A percentile compares a stretch with the other conserved stretches of the same genome.
These are phyloP conservation scores for Talaromyces sp. DNA, from an alignment of 2,329 filamentous ascomycete genomes.

Conservation along the genomic window DNA sequence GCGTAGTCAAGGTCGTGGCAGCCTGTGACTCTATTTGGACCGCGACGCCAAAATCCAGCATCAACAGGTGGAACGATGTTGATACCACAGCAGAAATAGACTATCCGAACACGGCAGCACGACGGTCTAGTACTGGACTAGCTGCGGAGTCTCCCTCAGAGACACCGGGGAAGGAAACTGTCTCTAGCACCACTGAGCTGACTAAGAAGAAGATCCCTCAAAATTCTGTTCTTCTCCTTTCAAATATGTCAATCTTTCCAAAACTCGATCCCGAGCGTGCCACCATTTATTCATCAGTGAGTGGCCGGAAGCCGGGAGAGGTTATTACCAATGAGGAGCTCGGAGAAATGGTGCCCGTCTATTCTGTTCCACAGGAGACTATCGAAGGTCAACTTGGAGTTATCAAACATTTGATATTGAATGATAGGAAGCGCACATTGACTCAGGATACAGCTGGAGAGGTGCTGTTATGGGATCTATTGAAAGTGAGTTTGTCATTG, in stretches of 20 bases:
- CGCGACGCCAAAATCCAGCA: constrained; percentile 82
- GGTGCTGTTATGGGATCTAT: constrained; percentile 89
- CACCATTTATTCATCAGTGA: constrained; percentile 49
- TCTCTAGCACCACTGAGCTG: constrained; percentile 29
- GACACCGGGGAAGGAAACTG: constrained; percentile 34
- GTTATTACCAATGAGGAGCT: constrained; percentile 49
- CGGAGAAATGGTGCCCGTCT: constrained; percentile 59
- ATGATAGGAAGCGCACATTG: constrained; percentile 82
- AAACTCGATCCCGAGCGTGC: constrained; percentile 55
- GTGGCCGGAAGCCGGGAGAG: constrained; percentile 58
- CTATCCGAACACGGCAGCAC: constrained; percentile 31
- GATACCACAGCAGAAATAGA: constrained; percentile 72
- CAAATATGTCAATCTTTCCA: constrained; percentile 77
- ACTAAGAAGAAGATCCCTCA: constrained; percentile 63
- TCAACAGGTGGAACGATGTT: constrained; percentile 86
- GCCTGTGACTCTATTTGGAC: constrained; percentile 82
- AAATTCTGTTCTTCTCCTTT: constrained; percentile 75
- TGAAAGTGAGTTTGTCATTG: constrained; percentile 57
- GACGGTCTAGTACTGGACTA: constrained; percentile 56
- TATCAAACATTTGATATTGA: constrained; percentile 88
- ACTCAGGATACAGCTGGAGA: constrained; percentile 94
- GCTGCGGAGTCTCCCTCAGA: constrained; percentile 38
- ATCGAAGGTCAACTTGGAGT: constrained; percentile 94
- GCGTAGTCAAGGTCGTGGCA: constrained; percentile 54
- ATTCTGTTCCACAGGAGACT: constrained; percentile 68